Percentiles rank a stretch among this genome's conserved stretches.
Conservation (phyloP, 352 stramenopile species). For the Phytophthora constricta region DNA sequence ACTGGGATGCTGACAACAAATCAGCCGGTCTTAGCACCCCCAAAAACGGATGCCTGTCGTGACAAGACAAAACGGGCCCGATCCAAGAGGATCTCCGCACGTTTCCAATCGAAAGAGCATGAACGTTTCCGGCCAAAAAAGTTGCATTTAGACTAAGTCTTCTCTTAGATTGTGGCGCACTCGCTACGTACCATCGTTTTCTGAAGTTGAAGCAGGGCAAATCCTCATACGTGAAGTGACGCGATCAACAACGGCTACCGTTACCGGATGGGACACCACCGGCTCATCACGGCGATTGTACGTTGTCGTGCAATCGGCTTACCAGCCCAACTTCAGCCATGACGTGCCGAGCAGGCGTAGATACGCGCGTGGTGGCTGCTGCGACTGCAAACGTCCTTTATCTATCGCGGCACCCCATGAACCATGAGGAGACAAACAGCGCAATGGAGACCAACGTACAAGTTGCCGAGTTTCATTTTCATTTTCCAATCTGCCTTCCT, state of each 20-base stretch:
- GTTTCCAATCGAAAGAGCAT: no score
- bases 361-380: slow-evolving; percentile 1
- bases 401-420: background rate
- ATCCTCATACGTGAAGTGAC: background rate
- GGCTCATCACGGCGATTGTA: slow-evolving; percentile 4
- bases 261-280: background rate
- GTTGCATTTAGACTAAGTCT: background rate
- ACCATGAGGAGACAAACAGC: background rate
- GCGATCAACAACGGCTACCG: background rate
- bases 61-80: no score
- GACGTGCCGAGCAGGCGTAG: slow-evolving; percentile 1
- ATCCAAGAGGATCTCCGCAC: no score
- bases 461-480: background rate
- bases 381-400: background rate
- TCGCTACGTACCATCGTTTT: background rate
- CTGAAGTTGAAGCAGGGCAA: background rate
- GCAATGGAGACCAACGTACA: background rate
- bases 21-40: no score
- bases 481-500: background rate
- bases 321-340: background rate
- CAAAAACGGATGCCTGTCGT: no score
- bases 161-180: background rate
- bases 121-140: background rate
- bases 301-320: background rate
- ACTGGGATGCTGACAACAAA: no score